Evolutionary conservation across 73 alveolate species (phyloP), one percentile per base, ranked within the genome.

Genomic region (Paramecium tetraurelia): DNA sequence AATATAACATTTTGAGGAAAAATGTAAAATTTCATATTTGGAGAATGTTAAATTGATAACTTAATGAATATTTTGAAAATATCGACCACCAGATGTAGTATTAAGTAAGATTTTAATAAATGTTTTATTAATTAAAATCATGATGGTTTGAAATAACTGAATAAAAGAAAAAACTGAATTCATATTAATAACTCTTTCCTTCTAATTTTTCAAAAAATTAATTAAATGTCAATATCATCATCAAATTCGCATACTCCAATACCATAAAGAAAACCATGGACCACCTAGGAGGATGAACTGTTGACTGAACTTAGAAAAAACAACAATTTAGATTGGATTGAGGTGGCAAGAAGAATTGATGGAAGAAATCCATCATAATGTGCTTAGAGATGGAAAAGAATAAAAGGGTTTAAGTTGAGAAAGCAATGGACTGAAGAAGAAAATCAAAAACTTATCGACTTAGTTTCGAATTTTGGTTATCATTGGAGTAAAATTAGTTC

Each of bases 341-440:
- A 77, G 21, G 87, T 89, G 33, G 94, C 94, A 24, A 69, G 87
- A 70, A 48, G 75, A 46, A 89, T 89, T 36, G 94, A 58, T 8
- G 94, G 87, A 46, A 68, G 94, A 43, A 89, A 89, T 22, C 92
- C 94, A 33, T 89, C 94, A 14, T 46, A 89, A 89, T 89, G 94
- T 89, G 86, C 94, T 3, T 44, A 89, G 27, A 89, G 94, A 89
- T 89, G 94, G 94, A 89, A 83, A 53, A 68, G 94, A 72, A 89
- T 89, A 33, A 89, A 89, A 33, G 92, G 92, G 7, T 89, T 48
- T 22, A 89, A 89, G 41, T 38, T 89, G 29, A 68, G 94, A 89
- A 89, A 85, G 31, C 69, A 77, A 53, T 89, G 94, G 94, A 89
- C 94, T 31, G 80, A 77, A 40, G 94, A 89, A 44, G 94, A 89